Base-by-base conservation (phyloP, 1,139 yeast genomes). In the Entelexis paramagnoliae region DNA sequence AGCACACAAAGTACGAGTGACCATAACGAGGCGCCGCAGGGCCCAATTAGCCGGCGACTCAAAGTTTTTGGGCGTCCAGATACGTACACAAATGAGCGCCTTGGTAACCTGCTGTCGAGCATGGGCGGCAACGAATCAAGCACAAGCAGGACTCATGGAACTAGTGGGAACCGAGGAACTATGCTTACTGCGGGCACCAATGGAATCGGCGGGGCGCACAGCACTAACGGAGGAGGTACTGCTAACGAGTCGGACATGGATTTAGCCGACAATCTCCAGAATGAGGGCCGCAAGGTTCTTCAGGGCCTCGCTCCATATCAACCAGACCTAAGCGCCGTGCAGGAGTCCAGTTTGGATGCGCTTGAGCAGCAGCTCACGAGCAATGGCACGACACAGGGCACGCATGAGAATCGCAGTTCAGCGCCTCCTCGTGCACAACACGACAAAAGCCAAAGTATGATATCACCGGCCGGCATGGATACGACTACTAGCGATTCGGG, bases 281-380 rank as follows among this genome's bases (percentile, higher is more conserved):
- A 48, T 29, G 54, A 53, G 35, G 58, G 59, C 17, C 55, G 60
- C 19, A 51, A 54, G 29, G 55, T 55, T 1, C 48, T 55, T 8
- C 53, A 54, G 34, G 58, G 58, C 3, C 49, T 55, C 19, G 47
- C 53, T 8, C 57, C 57, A 2, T 50, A 46, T 48, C 44, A 50
- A 24, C 41, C 55, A 24, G n/a, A 51, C 26, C 41, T 52, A 19
- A 40, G 52, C 17, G 35, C 54, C 38, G 50, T 53, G 14, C 57
- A 39, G 14, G 60, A 58, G 33, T 56, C 60, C 11, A 54, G 58
- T 20, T 46, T 58, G 16, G 60, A 58, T 26, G 54, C 54, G 36
- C 54, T 58, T 2, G 58, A 58, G 36, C 57, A 49, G 22, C 55
- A 55, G 35, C 50, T 58, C 17, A 58, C 57, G 14, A 41, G 50